Percentiles rank a stretch among this genome's conserved stretches.
Evolutionary conservation across 495 filamentous ascomycete genomes (phyloP).

Genomic region (Neurospora intermedia): DNA sequence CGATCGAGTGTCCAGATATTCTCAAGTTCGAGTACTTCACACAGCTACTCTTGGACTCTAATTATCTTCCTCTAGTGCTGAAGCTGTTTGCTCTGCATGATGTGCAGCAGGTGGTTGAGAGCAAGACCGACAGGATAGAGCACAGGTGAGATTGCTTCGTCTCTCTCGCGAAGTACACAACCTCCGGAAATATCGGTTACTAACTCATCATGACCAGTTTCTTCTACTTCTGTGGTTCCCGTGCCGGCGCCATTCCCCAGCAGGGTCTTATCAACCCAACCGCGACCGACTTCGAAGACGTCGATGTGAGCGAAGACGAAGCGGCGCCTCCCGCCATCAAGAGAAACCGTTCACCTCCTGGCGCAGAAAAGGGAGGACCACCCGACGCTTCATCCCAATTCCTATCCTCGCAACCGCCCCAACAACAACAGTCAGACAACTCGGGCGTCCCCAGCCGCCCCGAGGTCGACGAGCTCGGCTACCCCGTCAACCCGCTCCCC

Average conservation of each 20-base stretch:
- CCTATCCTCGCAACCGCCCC: neutral
- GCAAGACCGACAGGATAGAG: slow-evolving; percentile 71
- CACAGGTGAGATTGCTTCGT: slow-evolving; percentile 46
- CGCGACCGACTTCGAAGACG: slow-evolving; percentile 19
- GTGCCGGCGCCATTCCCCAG: slow-evolving; percentile 22
- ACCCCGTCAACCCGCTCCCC: slow-evolving; percentile 52
- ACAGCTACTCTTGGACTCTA: slow-evolving; percentile 84
- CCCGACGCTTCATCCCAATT: neutral
- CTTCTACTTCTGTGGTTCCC: slow-evolving; percentile 72
- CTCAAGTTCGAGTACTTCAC: slow-evolving; percentile 94
- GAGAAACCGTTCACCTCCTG: slow-evolving; percentile 36
- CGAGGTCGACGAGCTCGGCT: slow-evolving; percentile 82
- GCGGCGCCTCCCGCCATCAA: slow-evolving; percentile 76
- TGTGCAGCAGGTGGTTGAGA: slow-evolving; percentile 76
- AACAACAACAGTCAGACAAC: slow-evolving; percentile 30
- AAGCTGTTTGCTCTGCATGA: slow-evolving; percentile 93
- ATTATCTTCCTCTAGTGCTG: slow-evolving; percentile 82
- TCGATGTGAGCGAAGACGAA: slow-evolving; percentile 50
- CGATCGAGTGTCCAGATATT: slow-evolving; percentile 52
- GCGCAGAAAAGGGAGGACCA: neutral
- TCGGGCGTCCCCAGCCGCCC: slow-evolving; percentile 47
- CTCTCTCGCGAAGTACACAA: neutral
- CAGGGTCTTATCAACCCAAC: slow-evolving; percentile 12
- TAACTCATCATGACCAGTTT: slow-evolving; percentile 46
- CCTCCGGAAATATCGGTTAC: neutral